Base-by-base conservation (phyloP, 225 moss, liverwort and hornwort genomes). In the Lunularia cruciata region DNA sequence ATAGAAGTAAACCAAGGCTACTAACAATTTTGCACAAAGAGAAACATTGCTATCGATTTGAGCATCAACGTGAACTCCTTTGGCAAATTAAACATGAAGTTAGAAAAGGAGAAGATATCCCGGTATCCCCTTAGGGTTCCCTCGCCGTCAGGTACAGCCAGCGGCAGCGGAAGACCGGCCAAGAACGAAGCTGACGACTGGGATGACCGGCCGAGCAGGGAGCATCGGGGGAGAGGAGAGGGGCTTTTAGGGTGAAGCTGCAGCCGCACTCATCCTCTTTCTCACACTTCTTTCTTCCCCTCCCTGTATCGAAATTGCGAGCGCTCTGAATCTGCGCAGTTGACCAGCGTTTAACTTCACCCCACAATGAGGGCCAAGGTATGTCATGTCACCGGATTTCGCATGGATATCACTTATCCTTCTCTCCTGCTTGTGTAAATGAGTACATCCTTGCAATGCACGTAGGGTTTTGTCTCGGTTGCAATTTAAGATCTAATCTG, bases 311-410 rank as follows among this genome's bases (percentile, higher is more conserved):
- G 25, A 27, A 54, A 54, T 4, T 54, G 6, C 27, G 54, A 11
- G 4, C 54, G 8, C 26, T 25, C 54, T 54, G 54, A 22, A 27
- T 54, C 1, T 1, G 26, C 54, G 54, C 27, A 54, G 54, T 27
- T 28, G 54, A 27, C 27, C 26, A 54, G 25, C 54, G 23, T 54
- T 8, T 54, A 25, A 25, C 25, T 25, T n/a, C 8, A 0, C 8
- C 54, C 27, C 54, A 54, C 23, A 6, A 54, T 54, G 54, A 54
- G 54, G 54, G 54, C 54, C 12, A 54, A 54, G 54, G 54, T 54
- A n/a, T 11, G 54, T 22, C 1, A 4, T 13, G 54, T 25, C 3
- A 5, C 14, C n/a, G n/a, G n/a, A n/a, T n/a, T n/a, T n/a, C n/a
- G n/a, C n/a, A n/a, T n/a, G n/a, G n/a, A n/a, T n/a, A n/a, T n/a